These are phyloP conservation scores for Saccharomyces hybrid DNA, from an alignment of 1,139 yeast genomes.

Conservation along the genomic window DNA sequence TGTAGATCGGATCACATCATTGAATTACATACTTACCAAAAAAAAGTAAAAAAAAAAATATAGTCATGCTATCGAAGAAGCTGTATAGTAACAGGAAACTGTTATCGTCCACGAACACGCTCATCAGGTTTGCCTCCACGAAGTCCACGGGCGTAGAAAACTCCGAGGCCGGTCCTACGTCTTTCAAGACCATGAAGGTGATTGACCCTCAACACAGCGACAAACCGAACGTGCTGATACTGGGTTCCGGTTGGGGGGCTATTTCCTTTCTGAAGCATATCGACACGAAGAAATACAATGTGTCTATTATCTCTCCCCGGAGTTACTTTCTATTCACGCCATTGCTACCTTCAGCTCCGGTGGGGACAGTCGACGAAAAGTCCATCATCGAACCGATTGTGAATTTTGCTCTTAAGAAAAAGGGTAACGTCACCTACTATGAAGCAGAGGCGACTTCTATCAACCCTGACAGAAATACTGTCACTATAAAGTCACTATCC, in stretches of 20 bases:
- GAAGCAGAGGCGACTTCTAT: slow-evolving; percentile 89
- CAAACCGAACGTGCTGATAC: slow-evolving; percentile 49
- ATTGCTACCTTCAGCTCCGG: slow-evolving; percentile 84
- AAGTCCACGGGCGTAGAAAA: slow-evolving; percentile 8
- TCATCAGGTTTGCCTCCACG: slow-evolving; percentile 1
- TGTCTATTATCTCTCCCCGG: slow-evolving; percentile 85
- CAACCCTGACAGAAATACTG: slow-evolving; percentile 61
- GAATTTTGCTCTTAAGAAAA: slow-evolving; percentile 63
- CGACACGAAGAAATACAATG: slow-evolving; percentile 83
- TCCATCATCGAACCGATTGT: slow-evolving; percentile 87
- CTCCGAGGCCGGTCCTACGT: slow-evolving; percentile 32
- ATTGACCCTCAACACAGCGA: slow-evolving; percentile 29
- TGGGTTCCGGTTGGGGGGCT: slow-evolving; percentile 97
- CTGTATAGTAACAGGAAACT: neutral
- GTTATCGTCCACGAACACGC: neutral
- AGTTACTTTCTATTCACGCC: slow-evolving; percentile 94
- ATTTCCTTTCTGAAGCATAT: slow-evolving; percentile 75
- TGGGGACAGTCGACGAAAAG: slow-evolving; percentile 89
- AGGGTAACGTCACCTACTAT: slow-evolving; percentile 77
- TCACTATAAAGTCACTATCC: slow-evolving; percentile 45
- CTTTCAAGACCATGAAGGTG: slow-evolving; percentile 36
- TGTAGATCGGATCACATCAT: neutral
- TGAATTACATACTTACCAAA: neutral
- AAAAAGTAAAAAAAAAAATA: neutral
- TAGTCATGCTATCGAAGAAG: neutral